Evolutionary conservation across 164 flowering plant genomes (phyloP).

Genomic region (Vitis riparia): DNA sequence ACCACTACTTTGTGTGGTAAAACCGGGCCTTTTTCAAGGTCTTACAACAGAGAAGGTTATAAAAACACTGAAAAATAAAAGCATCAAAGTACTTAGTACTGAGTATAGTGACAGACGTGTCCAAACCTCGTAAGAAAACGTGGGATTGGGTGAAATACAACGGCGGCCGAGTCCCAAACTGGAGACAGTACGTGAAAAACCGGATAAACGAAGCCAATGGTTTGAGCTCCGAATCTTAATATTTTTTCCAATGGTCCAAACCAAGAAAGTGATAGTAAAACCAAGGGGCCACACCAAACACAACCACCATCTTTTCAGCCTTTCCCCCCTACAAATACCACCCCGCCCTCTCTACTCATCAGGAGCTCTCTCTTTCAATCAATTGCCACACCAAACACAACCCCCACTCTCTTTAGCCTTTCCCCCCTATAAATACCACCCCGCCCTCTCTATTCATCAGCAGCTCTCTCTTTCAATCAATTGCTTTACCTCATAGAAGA

Average conservation of each 20-base stretch:
- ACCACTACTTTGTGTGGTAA: too few relatives aligned
- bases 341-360: not conserved
- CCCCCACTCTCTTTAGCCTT: too few relatives aligned
- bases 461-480: not conserved
- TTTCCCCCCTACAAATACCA: slow-evolving; percentile 2
- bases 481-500: too few relatives aligned
- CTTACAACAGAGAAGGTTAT: too few relatives aligned
- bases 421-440: slow-evolving; percentile 3
- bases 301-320: not conserved
- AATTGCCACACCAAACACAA: not conserved
- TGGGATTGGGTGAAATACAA: not conserved
- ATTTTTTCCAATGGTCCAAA: slow-evolving; percentile 15
- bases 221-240: not conserved
- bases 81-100: too few relatives aligned
- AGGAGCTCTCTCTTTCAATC: not conserved
- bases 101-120: too few relatives aligned
- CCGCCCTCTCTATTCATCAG: not conserved
- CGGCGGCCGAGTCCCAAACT: not conserved
- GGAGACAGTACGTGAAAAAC: not conserved
- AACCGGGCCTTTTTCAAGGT: too few relatives aligned
- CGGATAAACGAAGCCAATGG: slow-evolving; percentile 16
- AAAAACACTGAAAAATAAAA: too few relatives aligned
- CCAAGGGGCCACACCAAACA: slow-evolving; percentile 20
- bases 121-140: too few relatives aligned
- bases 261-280: slow-evolving; percentile 9